Base-by-base conservation (phyloP, 352 stramenopile species). In the Halophytophthora polymorphica region DNA sequence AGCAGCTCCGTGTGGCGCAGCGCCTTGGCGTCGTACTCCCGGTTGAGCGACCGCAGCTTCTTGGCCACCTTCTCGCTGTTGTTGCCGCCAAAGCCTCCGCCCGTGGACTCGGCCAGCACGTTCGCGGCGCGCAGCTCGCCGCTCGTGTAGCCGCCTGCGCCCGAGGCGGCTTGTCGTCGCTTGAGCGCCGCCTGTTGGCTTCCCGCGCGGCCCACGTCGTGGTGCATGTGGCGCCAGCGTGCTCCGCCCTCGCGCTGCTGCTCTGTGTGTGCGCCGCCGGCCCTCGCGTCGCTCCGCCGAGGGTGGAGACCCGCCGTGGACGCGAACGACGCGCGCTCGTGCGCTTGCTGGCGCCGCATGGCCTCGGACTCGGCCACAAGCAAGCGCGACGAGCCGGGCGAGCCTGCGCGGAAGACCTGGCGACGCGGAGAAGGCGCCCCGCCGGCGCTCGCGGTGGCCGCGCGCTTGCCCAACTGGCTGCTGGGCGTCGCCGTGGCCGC, bases 1-100 rank as follows among this genome's bases (percentile, higher is more conserved):
- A 69, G 82, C 7, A 41, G 56, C 37, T 73, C 64, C 42, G 54
- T 52, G 10, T 61, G 56, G 17, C 64, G 61, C 57, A 85, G 67
- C 41, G 67, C 71, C 36, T 77, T 86, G 19, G 75, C 77, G 41
- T 82, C 69, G 61, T 83, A 90, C 61, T 88, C 77, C n/a, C 72
- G 75, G 35, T 90, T 77, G 13, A 88, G 61, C 12, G 73, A 85
- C 49, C 78, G 83, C 33, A 88, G 72, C 53, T 87, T 88, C 50
- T 86, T 85, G 17, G 75, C 75, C 31, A 83, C 74, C n/a, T 65
- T 66, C 42, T 86, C 73, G 50, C 50, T 71, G 43, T 80, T 83
- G 66, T 86, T 85, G 28, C 66, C 52, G 3, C 62, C 61, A 12
- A 90, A 76, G 21, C 86, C 76, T 13, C 74, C 73, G 1, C 71